Conservation (phyloP, 306 rosid species). For the Rubus idaeus region DNA sequence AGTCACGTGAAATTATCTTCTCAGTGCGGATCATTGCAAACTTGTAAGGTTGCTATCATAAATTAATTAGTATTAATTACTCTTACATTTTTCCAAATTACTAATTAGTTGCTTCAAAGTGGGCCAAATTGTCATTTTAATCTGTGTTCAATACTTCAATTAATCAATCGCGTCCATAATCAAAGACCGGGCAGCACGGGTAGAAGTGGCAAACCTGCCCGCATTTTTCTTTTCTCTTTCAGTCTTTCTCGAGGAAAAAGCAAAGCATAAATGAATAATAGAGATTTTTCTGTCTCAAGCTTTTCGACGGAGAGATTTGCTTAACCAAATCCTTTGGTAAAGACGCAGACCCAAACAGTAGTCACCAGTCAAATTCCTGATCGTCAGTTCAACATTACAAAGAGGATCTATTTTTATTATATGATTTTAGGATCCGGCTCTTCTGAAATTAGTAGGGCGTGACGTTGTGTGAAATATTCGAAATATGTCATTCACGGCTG, state of each 20-base stretch:
- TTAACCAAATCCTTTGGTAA: conserved; percentile 10
- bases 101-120: background rate
- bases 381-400: no score
- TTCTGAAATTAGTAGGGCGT: no score
- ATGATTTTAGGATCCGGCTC: no score
- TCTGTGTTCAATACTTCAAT: background rate
- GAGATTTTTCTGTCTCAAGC: conserved; percentile 20
- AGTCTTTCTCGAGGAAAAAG: conserved; percentile 25
- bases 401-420: no score
- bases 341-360: background rate
- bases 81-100: background rate
- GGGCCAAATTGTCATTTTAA: conserved; percentile 17
- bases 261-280: conserved; percentile 30
- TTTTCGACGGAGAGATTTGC: conserved; percentile 27
- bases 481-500: no score
- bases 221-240: background rate
- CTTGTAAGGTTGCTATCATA: no score
- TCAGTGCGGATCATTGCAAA: no score
- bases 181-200: conserved; percentile 28
- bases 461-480: no score
- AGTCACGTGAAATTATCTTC: no score
- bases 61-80: no score
- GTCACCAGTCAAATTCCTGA: no score
- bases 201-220: conserved; percentile 21
- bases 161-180: background rate